Evolutionary conservation across 2,329 filamentous ascomycete genomes (phyloP), one percentile per base, ranked within the genome.

Genomic region (Cytospora leucostoma): DNA sequence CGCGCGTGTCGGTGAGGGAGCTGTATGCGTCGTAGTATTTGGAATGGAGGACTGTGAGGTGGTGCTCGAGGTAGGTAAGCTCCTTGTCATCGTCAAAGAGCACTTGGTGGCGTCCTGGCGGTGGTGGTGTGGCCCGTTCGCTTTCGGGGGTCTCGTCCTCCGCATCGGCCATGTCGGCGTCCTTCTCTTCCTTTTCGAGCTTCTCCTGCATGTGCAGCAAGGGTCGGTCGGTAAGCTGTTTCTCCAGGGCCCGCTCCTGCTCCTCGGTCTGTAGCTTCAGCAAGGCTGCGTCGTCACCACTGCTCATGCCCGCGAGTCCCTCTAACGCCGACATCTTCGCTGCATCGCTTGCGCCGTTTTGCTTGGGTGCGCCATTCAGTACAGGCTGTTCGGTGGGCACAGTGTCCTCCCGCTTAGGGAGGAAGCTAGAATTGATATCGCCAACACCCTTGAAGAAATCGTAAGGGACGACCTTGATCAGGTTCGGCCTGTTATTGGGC

Each of bases 401-500:
- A 33, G 84, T 75, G 70, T 88, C 82, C 69, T 84, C 77, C 64
- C 84, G 87, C 75, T 96, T 96, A 0, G 95, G 95, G 59, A 99
- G 76, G 73, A 98, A 99, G 73, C 92, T 97, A 13, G 94, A 96
- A 79, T 99, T 99, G 80, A 99, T 99, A 75, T 99, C 95, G 66
- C 95, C 95, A 67, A 97, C 97, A 17, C 95, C 95, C 63, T 96
- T 92, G 78, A 98, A 99, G 77, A 99, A 99, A 74, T 98, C 94
- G 74, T 97, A 99, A 0, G 94, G 92, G 1, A 88, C 88, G 38
- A 99, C 95, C 74, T 96, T 97, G 78, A 99, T 92, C 40, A 99
- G 84, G 71, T 99, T 97, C 6, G 90, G 86, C 69, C 90, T 89
- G 82, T 97, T 98, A 69, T 89, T 87, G 1, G 87, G 87, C 95